phyloP scores from a whole-genome alignment of 139 green algal species.

The Picochlorum sp. region DNA sequence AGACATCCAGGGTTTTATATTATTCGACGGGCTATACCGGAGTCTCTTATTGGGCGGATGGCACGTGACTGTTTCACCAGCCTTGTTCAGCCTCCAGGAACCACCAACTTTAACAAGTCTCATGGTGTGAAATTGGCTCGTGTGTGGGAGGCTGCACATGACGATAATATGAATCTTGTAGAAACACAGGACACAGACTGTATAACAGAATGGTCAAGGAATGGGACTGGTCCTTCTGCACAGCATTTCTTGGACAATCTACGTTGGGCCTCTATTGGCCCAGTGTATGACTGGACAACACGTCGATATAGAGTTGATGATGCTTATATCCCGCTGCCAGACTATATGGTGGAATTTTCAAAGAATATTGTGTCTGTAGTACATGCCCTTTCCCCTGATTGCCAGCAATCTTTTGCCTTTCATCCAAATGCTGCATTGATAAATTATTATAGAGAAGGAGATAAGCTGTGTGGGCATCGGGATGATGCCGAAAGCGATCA shows the following conservation, averaged over 20 bases:
- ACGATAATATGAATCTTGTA: neutral
- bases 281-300: slow-evolving; percentile 69
- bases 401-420: neutral
- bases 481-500: slow-evolving; percentile 81
- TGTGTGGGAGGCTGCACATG: slow-evolving; percentile 35
- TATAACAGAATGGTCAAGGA: neutral
- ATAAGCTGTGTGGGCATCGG: slow-evolving; percentile 74
- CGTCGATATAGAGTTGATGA: slow-evolving; percentile 46
- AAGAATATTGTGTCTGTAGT: neutral
- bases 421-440: slow-evolving; percentile 74
- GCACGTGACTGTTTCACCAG: slow-evolving; percentile 20
- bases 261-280: slow-evolving; percentile 71
- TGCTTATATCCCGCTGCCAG: slow-evolving; percentile 27
- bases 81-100: slow-evolving; percentile 42
- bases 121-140: slow-evolving; percentile 19
- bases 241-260: slow-evolving; percentile 57
- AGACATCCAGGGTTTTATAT: slow-evolving; percentile 42
- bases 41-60: slow-evolving; percentile 26
- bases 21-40: slow-evolving; percentile 32
- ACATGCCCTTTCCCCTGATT: neutral
- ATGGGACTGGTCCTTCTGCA: slow-evolving; percentile 20
- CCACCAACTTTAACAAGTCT: slow-evolving; percentile 43
- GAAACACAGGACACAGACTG: neutral
- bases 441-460: slow-evolving; percentile 76
- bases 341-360: slow-evolving; percentile 19